Conservation (phyloP, 768 basidiomycete species). For the Pleurotus pulmonarius region DNA sequence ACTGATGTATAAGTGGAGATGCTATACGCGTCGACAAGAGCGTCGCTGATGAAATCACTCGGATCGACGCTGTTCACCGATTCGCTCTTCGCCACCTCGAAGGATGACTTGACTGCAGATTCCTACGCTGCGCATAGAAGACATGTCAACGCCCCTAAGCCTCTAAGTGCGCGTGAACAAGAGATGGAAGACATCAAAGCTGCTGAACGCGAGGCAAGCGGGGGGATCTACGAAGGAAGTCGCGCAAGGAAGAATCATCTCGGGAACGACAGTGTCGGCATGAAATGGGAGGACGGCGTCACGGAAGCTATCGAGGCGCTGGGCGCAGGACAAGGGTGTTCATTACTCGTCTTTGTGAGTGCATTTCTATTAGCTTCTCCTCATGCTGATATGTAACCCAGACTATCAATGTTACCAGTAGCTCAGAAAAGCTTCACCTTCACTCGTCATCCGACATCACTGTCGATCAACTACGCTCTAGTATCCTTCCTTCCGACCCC, state of each 20-base stretch:
- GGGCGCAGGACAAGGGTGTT: slow-evolving; percentile 40
- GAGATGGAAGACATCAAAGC: slow-evolving; percentile 76
- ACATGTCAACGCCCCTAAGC: slow-evolving; percentile 73
- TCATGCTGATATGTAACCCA: slow-evolving; percentile 20
- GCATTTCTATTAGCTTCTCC: neutral
- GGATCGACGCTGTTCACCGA: slow-evolving; percentile 72
- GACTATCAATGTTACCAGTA: slow-evolving; percentile 54
- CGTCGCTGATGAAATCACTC: slow-evolving; percentile 64
- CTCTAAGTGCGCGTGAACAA: slow-evolving; percentile 77
- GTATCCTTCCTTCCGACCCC: slow-evolving; percentile 57
- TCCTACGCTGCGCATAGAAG: slow-evolving; percentile 73
- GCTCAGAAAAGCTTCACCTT: slow-evolving; percentile 57
- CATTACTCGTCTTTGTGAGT: slow-evolving; percentile 65
- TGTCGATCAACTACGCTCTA: slow-evolving; percentile 39
- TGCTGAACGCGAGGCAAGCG: slow-evolving; percentile 63
- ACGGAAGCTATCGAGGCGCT: slow-evolving; percentile 63
- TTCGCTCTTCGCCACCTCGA: slow-evolving; percentile 75
- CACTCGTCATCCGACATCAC: slow-evolving; percentile 33
- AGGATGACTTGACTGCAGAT: slow-evolving; percentile 58
- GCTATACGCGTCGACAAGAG: slow-evolving; percentile 82
- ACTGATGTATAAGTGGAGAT: slow-evolving; percentile 46
- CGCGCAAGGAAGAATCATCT: slow-evolving; percentile 52
- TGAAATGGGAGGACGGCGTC: slow-evolving; percentile 66
- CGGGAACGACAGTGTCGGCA: slow-evolving; percentile 50
- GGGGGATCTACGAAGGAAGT: slow-evolving; percentile 54